A percentile compares a stretch with the other conserved stretches of the same genome.
phyloP scores from a whole-genome alignment of 2,329 filamentous ascomycete species.

The Colletotrichum sp. region DNA sequence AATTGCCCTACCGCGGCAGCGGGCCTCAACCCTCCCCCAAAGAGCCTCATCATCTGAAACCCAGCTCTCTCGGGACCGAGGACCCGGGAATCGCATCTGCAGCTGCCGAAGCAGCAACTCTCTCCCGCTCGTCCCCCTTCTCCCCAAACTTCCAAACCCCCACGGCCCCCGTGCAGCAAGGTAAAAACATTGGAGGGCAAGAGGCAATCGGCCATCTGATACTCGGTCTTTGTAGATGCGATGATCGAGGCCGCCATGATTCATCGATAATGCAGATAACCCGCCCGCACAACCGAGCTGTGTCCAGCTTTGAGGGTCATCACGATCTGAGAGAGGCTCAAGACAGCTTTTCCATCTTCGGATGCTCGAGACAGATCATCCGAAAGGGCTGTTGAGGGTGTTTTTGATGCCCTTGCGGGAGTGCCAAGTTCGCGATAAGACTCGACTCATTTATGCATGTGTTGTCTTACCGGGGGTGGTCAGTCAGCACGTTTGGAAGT shows the following conservation, averaged over 20 bases:
- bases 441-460: neutral
- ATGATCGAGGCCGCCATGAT: neutral
- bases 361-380: neutral
- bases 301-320: neutral
- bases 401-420: neutral
- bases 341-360: neutral
- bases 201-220: neutral
- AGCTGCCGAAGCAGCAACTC: neutral
- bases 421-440: neutral
- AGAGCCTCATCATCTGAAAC: slow-evolving; percentile 6
- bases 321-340: neutral
- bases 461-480: neutral
- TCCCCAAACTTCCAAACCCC: neutral
- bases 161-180: neutral
- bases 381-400: neutral
- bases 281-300: neutral
- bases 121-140: neutral
- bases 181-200: neutral
- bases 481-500: neutral
- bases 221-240: neutral
- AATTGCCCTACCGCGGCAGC: neutral
- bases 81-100: neutral
- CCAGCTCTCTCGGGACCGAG: neutral
- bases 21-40: neutral
- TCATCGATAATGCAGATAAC: neutral